Percentiles rank a stretch among this genome's conserved stretches.
Evolutionary conservation across 2,329 filamentous ascomycete species (phyloP).

Genomic region (Mariannaea sp.): DNA sequence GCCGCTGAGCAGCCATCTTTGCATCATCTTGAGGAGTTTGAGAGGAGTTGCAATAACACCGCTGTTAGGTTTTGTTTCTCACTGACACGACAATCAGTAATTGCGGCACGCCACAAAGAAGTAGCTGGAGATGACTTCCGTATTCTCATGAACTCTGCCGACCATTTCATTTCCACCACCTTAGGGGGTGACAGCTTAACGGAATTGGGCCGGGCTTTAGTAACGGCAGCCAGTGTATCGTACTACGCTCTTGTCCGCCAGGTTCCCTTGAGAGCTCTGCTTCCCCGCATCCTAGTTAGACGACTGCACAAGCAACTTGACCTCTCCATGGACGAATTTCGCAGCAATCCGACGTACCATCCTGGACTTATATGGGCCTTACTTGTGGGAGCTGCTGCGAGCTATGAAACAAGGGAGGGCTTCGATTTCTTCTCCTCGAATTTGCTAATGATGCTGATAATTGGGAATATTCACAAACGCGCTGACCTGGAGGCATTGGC

Average conservation of each 20-base stretch:
- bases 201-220: slow-evolving; percentile 3
- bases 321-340: neutral
- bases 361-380: slow-evolving; percentile 22
- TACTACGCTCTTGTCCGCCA: slow-evolving; percentile 18
- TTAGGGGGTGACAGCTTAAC: slow-evolving; percentile 7
- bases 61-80: slow-evolving; percentile 15
- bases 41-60: neutral
- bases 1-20: slow-evolving; percentile 17
- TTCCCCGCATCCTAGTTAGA: slow-evolving; percentile 4
- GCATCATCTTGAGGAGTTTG: slow-evolving; percentile 17
- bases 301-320: slow-evolving; percentile 12
- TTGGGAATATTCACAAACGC: neutral
- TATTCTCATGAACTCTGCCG: slow-evolving; percentile 18
- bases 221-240: slow-evolving; percentile 16
- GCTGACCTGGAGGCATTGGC: slow-evolving; percentile 4
- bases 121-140: slow-evolving; percentile 20
- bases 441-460: neutral
- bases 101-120: slow-evolving; percentile 6
- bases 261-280: neutral
- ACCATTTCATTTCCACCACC: slow-evolving; percentile 14
- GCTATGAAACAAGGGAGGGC: slow-evolving; percentile 6
- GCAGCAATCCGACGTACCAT: slow-evolving; percentile 1
- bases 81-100: slow-evolving; percentile 16
- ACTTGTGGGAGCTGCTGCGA: slow-evolving; percentile 14
- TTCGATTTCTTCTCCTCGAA: slow-evolving; percentile 19